Percentiles rank a stretch among this genome's conserved stretches.
phyloP scores from a whole-genome alignment of 768 basidiomycete genomes.

The Tylopilus rubrobrunneus region DNA sequence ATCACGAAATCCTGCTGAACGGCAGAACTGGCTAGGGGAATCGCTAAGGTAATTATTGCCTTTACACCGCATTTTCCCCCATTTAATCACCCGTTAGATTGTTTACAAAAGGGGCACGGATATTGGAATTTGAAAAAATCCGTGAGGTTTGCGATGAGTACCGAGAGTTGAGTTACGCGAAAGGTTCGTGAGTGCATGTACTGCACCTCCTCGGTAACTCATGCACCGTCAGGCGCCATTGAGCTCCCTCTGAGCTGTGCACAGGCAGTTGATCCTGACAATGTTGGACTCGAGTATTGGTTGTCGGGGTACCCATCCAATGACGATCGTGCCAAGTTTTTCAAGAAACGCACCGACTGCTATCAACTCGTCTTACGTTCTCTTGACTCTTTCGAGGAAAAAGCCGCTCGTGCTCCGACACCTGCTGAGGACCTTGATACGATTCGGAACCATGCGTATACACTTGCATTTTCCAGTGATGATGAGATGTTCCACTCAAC shows the following conservation, averaged over 20 bases:
- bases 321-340: conserved; percentile 56
- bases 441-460: conserved; percentile 81
- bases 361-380: conserved; percentile 85
- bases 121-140: conserved; percentile 79
- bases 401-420: conserved; percentile 35
- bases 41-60: conserved; percentile 66
- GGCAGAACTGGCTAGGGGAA: conserved; percentile 77
- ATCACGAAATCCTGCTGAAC: conserved; percentile 67
- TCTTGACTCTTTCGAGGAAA: conserved; percentile 74
- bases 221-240: conserved; percentile 58
- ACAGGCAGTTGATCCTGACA: conserved; percentile 69
- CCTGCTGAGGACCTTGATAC: conserved; percentile 56
- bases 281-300: conserved; percentile 76
- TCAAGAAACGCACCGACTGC: conserved; percentile 62
- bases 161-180: conserved; percentile 76
- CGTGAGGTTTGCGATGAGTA: conserved; percentile 89
- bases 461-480: conserved; percentile 75
- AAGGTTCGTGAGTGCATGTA: conserved; percentile 47
- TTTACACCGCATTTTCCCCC: not conserved
- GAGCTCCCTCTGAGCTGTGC: conserved; percentile 85
- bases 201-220: not conserved
- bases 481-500: conserved; percentile 95
- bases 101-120: conserved; percentile 84
- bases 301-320: conserved; percentile 52
- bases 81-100: conserved; percentile 44